phyloP scores from a whole-genome alignment of 169 alveolate species.

The Plasmodium chabaudi region DNA sequence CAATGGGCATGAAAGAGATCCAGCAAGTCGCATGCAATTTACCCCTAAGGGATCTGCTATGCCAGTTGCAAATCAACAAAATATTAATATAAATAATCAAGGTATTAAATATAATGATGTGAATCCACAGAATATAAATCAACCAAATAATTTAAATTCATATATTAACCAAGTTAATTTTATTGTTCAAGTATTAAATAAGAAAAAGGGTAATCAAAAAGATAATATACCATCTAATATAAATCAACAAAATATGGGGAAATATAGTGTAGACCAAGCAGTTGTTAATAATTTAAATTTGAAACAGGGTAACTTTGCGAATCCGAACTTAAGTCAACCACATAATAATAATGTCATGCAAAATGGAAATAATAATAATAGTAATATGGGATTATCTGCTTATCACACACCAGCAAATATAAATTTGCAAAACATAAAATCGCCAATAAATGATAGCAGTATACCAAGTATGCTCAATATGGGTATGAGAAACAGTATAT shows the following conservation, averaged over 20 bases:
- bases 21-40: neutral
- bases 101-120: constrained; percentile 10
- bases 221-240: constrained; percentile 9
- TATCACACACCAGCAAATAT: constrained; percentile 23
- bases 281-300: neutral
- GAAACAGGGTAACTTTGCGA: constrained; percentile 1
- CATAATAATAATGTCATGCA: neutral
- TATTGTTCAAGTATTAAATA: constrained; percentile 49
- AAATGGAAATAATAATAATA: neutral
- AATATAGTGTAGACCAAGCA: neutral
- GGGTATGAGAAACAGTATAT: constrained; percentile 22
- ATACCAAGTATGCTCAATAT: constrained; percentile 17
- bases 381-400: constrained; percentile 17
- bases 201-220: constrained; percentile 24
- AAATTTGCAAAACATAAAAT: constrained; percentile 8
- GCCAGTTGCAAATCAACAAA: constrained; percentile 32
- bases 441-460: constrained; percentile 29
- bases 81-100: constrained; percentile 16
- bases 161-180: constrained; percentile 57
- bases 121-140: constrained; percentile 38
- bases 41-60: constrained; percentile 12
- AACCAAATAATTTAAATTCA: constrained; percentile 9
- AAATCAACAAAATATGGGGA: constrained; percentile 1
- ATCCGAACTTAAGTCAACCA: constrained; percentile 4
- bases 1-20: constrained; percentile 8